phyloP scores from a whole-genome alignment of 2,329 filamentous ascomycete species.

The Curvularia sp. region DNA sequence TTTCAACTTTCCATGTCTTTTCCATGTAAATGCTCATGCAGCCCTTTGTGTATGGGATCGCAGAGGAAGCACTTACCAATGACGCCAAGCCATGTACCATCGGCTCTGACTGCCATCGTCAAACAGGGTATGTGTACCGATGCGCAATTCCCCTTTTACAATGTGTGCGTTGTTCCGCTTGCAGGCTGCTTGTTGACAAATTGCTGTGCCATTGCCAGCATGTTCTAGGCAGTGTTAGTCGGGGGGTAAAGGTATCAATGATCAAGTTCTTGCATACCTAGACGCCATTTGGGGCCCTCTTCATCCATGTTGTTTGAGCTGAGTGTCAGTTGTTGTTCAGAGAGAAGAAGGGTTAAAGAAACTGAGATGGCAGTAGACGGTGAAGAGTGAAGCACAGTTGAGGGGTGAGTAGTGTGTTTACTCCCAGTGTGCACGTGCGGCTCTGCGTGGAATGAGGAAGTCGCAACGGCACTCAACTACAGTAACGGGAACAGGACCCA shows the following conservation, averaged over 20 bases:
- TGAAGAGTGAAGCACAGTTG: background rate
- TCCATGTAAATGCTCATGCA: too few relatives aligned
- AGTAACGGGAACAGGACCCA: too few relatives aligned
- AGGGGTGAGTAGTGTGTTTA: conserved; percentile 1
- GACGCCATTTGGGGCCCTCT: conserved; percentile 26
- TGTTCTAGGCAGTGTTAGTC: conserved; percentile 17
- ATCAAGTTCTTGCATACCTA: conserved; percentile 11
- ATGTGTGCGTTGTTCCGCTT: conserved; percentile 68
- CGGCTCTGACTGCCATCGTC: conserved; percentile 63
- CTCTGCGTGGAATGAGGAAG: conserved; percentile 11
- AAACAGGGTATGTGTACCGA: conserved; percentile 70
- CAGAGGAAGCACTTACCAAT: conserved; percentile 71
- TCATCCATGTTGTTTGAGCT: background rate
- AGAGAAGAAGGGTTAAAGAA: too few relatives aligned
- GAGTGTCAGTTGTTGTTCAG: too few relatives aligned
- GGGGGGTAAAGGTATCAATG: background rate
- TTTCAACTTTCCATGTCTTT: background rate
- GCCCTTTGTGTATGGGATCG: too few relatives aligned
- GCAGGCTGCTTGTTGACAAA: conserved; percentile 74
- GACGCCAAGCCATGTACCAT: conserved; percentile 72
- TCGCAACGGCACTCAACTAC: background rate
- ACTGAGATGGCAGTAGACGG: background rate
- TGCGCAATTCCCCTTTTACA: conserved; percentile 76
- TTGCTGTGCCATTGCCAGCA: conserved; percentile 9
- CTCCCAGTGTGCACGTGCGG: background rate